Evolutionary conservation across 1,139 yeast species (phyloP).

Genomic region (Debaryomyces psychrophilus): DNA sequence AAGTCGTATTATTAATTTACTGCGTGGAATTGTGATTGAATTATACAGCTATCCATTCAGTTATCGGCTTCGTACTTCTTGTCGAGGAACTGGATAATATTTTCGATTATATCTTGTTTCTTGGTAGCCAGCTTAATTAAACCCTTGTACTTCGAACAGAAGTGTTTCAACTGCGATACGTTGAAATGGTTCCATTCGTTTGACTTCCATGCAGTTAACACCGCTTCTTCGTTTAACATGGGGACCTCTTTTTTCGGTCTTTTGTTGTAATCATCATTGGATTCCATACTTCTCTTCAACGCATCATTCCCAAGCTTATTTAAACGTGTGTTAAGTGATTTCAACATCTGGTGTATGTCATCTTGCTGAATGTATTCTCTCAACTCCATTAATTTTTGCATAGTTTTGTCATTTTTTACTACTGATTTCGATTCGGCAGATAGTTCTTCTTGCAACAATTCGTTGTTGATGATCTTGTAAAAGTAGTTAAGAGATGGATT

Average conservation of each 20-base stretch:
- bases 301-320: slow-evolving; percentile 12
- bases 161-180: slow-evolving; percentile 43
- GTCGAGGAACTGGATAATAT: slow-evolving; percentile 26
- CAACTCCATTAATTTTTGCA: slow-evolving; percentile 17
- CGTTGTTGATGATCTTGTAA: slow-evolving; percentile 65
- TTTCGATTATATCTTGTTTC: slow-evolving; percentile 48
- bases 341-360: slow-evolving; percentile 16
- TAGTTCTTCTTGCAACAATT: slow-evolving; percentile 63
- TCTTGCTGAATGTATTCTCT: slow-evolving; percentile 13
- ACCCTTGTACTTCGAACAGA: slow-evolving; percentile 35
- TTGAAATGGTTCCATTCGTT: slow-evolving; percentile 38
- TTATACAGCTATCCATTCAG: neutral
- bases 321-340: slow-evolving; percentile 21
- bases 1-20: neutral
- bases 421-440: slow-evolving; percentile 30
- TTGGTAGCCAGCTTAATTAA: slow-evolving; percentile 38
- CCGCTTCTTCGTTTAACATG: slow-evolving; percentile 36
- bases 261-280: slow-evolving; percentile 18
- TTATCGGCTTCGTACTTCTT: slow-evolving; percentile 1
- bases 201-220: slow-evolving; percentile 44
- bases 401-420: slow-evolving; percentile 22
- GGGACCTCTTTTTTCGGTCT: slow-evolving; percentile 27
- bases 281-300: slow-evolving; percentile 10
- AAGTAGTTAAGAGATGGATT: slow-evolving; percentile 75
- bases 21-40: too few relatives aligned